phyloP scores from a whole-genome alignment of 495 filamentous ascomycete genomes.

The Sabuloglossum arenarium region DNA sequence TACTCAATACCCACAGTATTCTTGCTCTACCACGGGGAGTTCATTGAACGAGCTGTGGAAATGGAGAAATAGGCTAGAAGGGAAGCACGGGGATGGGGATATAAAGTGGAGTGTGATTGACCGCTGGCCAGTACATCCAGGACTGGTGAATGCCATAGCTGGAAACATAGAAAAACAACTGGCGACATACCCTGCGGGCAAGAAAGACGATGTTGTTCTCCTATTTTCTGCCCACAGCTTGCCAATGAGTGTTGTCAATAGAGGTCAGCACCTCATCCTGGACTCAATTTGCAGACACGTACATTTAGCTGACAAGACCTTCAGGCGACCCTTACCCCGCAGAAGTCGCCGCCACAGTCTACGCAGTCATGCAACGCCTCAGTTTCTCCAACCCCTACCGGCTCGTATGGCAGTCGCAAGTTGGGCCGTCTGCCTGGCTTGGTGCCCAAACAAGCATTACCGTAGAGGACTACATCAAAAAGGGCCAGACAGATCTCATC shows the following conservation, averaged over 20 bases:
- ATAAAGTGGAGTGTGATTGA: constrained; percentile 98
- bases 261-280: constrained; percentile 29
- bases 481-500: constrained; percentile 76
- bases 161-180: constrained; percentile 72
- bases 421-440: constrained; percentile 87
- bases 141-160: constrained; percentile 79
- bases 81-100: constrained; percentile 40
- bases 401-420: constrained; percentile 94
- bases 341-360: constrained; percentile 92
- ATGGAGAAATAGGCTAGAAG: constrained; percentile 76
- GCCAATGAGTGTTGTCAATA: constrained; percentile 91
- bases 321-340: constrained; percentile 86
- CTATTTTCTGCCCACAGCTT: constrained; percentile 91
- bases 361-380: constrained; percentile 85
- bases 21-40: constrained; percentile 94
- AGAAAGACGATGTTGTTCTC: constrained; percentile 57
- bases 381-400: constrained; percentile 76
- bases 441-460: constrained; percentile 83
- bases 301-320: not conserved
- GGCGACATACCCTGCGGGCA: constrained; percentile 60
- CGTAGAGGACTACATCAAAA: constrained; percentile 71
- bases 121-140: constrained; percentile 81
- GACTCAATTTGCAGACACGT: not conserved
- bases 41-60: constrained; percentile 96
- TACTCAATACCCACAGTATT: constrained; percentile 97